phyloP scores from a whole-genome alignment of 2,329 filamentous ascomycete genomes.

The Fusarium globosum region DNA sequence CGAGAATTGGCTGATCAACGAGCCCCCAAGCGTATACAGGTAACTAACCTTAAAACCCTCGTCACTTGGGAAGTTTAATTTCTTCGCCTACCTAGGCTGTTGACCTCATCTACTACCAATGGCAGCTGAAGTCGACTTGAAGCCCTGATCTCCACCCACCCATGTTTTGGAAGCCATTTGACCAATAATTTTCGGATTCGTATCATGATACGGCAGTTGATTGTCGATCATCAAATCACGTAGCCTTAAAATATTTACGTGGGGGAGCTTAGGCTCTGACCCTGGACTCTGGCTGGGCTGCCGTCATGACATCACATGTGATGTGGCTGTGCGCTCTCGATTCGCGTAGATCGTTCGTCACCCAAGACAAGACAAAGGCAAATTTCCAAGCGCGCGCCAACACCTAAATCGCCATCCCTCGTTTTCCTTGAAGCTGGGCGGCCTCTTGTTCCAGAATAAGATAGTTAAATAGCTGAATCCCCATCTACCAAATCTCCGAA shows the following conservation, averaged over 20 bases:
- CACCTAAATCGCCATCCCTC: constrained; percentile 21
- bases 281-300: constrained; percentile 14
- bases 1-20: not conserved
- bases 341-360: constrained; percentile 21
- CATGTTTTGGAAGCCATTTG: not conserved
- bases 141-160: not conserved
- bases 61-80: not conserved
- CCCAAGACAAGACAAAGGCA: constrained; percentile 37
- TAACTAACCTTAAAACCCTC: not conserved
- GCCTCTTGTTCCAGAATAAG: constrained; percentile 28
- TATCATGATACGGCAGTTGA: constrained; percentile 30
- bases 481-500: not conserved
- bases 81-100: not conserved
- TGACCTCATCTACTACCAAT: not conserved
- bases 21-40: not conserved
- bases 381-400: constrained; percentile 43
- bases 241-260: constrained; percentile 4
- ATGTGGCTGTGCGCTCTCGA: constrained; percentile 48
- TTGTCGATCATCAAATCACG: constrained; percentile 30
- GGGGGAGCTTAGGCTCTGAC: constrained; percentile 7
- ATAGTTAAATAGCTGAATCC: constrained; percentile 22
- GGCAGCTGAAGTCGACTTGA: constrained; percentile 22
- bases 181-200: constrained; percentile 28
- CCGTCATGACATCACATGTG: constrained; percentile 49
- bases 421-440: constrained; percentile 18